Conservation (phyloP, 129 eudicot species). For the Dittrichia graveolens region DNA sequence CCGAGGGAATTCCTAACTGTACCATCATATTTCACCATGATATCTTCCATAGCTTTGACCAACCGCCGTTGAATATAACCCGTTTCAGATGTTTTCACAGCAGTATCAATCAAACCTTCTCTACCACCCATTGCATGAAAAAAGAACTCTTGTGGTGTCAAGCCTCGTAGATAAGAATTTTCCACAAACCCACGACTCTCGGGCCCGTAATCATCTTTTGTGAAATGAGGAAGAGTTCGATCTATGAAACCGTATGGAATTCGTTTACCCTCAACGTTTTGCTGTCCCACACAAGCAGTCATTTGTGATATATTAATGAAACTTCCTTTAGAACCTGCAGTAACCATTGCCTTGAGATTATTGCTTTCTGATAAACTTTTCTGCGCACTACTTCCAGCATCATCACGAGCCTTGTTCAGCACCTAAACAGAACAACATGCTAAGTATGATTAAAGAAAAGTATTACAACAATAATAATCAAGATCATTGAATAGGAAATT, state of each 20-base stretch:
- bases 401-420: constrained; percentile 99
- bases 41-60: constrained; percentile 98
- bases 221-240: constrained; percentile 94
- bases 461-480: background rate
- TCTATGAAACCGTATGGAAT: constrained; percentile 87
- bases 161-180: constrained; percentile 88
- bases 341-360: constrained; percentile 97
- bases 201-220: constrained; percentile 91
- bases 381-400: constrained; percentile 97
- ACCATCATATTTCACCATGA: constrained; percentile 97
- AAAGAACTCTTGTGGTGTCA: constrained; percentile 96
- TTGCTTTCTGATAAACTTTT: constrained; percentile 95
- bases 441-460: constrained; percentile 13
- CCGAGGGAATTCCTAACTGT: constrained; percentile 96
- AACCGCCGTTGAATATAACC: constrained; percentile 92
- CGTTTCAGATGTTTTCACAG: constrained; percentile 98
- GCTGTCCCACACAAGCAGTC: constrained; percentile 99
- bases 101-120: constrained; percentile 97
- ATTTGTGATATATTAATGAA: constrained; percentile 95
- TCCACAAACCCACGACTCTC: constrained; percentile 99
- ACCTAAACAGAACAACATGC: constrained; percentile 48
- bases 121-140: constrained; percentile 99
- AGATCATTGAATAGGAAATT: background rate
- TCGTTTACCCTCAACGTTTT: constrained; percentile 97
- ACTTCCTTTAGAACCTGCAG: constrained; percentile 99